Conservation (phyloP, 1,284 basidiomycete species). For the Exobasidium rhododendri region DNA sequence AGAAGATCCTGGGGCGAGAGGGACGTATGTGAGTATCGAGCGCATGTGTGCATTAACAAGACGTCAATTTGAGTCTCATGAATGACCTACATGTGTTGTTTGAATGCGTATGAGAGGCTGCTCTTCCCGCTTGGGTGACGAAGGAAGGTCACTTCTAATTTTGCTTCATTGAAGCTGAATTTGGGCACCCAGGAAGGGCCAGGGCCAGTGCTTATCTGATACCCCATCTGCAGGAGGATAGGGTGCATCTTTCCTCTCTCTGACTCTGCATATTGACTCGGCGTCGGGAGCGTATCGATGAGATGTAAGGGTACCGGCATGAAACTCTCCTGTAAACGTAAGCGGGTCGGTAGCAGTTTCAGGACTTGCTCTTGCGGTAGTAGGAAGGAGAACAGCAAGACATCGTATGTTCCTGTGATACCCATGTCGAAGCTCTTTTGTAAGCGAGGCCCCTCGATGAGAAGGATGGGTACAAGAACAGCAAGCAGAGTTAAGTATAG, state of each 20-base stretch:
- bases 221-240: slow-evolving; percentile 21
- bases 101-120: slow-evolving; percentile 1
- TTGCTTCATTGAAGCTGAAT: slow-evolving; percentile 19
- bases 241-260: not conserved
- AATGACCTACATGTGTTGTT: slow-evolving; percentile 9
- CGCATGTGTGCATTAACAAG: not conserved
- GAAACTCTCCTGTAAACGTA: not conserved
- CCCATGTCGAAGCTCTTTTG: slow-evolving; percentile 8
- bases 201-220: slow-evolving; percentile 17
- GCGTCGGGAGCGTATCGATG: not conserved
- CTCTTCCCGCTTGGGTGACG: slow-evolving; percentile 13
- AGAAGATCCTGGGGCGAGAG: slow-evolving; percentile 9
- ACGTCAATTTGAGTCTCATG: not conserved
- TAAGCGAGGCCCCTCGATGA: not conserved
- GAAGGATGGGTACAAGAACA: not conserved
- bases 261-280: not conserved
- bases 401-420: slow-evolving; percentile 21
- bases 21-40: not conserved
- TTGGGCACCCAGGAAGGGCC: slow-evolving; percentile 11
- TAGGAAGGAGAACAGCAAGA: slow-evolving; percentile 17
- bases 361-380: slow-evolving; percentile 6
- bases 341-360: not conserved
- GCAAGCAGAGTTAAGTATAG: not conserved
- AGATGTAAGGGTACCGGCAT: slow-evolving; percentile 7
- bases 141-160: slow-evolving; percentile 20